Percentiles rank a stretch among this genome's conserved stretches.
These are phyloP conservation scores for Astragalus membranaceus DNA, from an alignment of 306 rosid genomes.

Conservation along the genomic window DNA sequence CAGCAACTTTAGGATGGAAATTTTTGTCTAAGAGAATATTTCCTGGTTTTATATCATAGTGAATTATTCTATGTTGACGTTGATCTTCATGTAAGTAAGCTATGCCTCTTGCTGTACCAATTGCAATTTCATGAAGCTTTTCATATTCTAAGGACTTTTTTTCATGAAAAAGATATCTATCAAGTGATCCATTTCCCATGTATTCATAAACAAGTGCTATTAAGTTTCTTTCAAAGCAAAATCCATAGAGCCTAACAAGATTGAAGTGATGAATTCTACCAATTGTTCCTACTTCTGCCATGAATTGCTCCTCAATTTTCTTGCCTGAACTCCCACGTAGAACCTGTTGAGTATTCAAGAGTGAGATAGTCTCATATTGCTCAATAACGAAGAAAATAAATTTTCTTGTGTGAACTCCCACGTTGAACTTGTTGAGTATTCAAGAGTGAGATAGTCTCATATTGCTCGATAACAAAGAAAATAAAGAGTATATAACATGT, in stretches of 20 bases:
- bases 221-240: constrained; percentile 33
- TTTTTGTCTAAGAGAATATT: constrained; percentile 41
- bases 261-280: constrained; percentile 40
- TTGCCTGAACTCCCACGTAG: constrained; percentile 5
- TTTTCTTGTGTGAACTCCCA: constrained; percentile 19
- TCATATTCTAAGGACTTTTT: constrained; percentile 17
- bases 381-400: neutral
- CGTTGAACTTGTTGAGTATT: neutral
- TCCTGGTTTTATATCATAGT: constrained; percentile 51
- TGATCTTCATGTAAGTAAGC: constrained; percentile 40
- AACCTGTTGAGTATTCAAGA: no score
- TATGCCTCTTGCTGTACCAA: constrained; percentile 44
- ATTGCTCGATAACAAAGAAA: no score
- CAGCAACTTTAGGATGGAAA: constrained; percentile 42
- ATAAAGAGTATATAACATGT: no score
- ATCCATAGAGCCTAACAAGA: constrained; percentile 38
- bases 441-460: no score
- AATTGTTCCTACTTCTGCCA: constrained; percentile 32
- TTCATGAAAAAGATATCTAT: constrained; percentile 30
- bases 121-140: constrained; percentile 42
- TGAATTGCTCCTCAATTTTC: constrained; percentile 36
- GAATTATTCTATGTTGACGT: constrained; percentile 45
- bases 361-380: no score
- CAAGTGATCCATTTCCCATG: constrained; percentile 43
- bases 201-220: constrained; percentile 47